Conservation (phyloP, 2,329 filamentous ascomycete species). For the Aspergillus uvarum region DNA sequence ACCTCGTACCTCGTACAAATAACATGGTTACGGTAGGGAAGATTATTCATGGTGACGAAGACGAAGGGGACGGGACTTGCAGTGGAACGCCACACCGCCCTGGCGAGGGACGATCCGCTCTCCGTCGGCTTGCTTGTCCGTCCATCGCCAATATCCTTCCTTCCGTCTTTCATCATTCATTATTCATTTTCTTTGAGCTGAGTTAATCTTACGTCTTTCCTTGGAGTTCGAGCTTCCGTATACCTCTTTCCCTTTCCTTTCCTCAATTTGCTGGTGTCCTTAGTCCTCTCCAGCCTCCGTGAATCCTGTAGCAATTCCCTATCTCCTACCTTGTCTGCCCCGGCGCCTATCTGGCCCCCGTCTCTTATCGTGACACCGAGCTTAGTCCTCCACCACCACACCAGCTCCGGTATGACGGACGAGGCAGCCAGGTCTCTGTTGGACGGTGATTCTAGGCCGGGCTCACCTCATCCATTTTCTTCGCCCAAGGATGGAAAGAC, state of each 20-base stretch:
- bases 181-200: background rate
- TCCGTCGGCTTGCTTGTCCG: background rate
- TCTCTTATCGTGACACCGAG: background rate
- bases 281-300: too few species aligned
- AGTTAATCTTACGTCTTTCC: background rate
- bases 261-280: too few species aligned
- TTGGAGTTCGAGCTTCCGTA: background rate
- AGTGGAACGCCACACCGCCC: background rate
- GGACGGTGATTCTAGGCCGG: conserved; percentile 23
- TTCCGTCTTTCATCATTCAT: background rate
- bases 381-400: background rate
- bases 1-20: too few species aligned
- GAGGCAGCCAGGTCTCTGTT: conserved; percentile 35
- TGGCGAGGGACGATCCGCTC: background rate
- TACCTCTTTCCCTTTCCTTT: background rate
- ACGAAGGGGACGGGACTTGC: too few species aligned
- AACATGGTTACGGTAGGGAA: too few species aligned
- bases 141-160: conserved; percentile 1
- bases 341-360: background rate
- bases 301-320: too few species aligned
- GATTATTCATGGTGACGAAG: too few species aligned
- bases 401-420: conserved; percentile 32
- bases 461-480: conserved; percentile 21
- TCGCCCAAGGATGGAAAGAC: conserved; percentile 14
- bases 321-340: too few species aligned